Evolutionary conservation across 2,329 filamentous ascomycete species (phyloP), one percentile per base, ranked within the genome.

Genomic region (Colletotrichum endophyticum): DNA sequence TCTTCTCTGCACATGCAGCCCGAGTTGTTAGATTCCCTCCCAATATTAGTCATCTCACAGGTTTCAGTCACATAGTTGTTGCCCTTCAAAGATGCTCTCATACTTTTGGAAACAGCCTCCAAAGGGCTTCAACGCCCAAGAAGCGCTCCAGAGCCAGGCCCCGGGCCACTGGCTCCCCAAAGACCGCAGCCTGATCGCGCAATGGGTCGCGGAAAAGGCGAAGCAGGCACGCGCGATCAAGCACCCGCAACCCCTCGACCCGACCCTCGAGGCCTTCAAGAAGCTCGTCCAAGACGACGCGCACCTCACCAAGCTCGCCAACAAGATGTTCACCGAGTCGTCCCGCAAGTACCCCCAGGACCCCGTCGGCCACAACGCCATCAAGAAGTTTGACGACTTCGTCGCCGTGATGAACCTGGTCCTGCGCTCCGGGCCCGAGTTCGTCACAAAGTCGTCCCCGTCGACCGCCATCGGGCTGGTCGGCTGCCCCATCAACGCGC

Each of bases 401-500:
- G 11, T 73, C 28, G 30, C 39, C 5, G 66, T 73, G 0, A 22
- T 70, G 32, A 44, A 56, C 19, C 6, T 63, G 19, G 32, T 73
- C 28, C 36, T 69, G 3, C 56, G 34, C 28, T 57, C 57, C 3
- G 72, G 72, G 16, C 72, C 72, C 11, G 57, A 64, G 15, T 73
- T 70, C 28, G 32, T 63, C 15, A 30, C 34, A 1, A n/a, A 53
- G 30, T 30, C 56, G 22, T 39, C 6, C 32, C 27, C 30, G n/a
- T 63, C 30, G 27, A 62, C 8, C 15, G 77, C 72, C 5, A 27
- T 79, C 22, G 87, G 88, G 0, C 83, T 91, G 78, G 87, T 91
- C 25, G 90, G 90, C 0, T 83, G 90, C 4, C 91, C 91, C 0
- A 88, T 92, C 81, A 89, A 90, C 73, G 90, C 89, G 0, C 84